Evolutionary conservation across 306 rosid species (phyloP), one percentile per base, ranked within the genome.

Genomic region (Castanospermum australe): DNA sequence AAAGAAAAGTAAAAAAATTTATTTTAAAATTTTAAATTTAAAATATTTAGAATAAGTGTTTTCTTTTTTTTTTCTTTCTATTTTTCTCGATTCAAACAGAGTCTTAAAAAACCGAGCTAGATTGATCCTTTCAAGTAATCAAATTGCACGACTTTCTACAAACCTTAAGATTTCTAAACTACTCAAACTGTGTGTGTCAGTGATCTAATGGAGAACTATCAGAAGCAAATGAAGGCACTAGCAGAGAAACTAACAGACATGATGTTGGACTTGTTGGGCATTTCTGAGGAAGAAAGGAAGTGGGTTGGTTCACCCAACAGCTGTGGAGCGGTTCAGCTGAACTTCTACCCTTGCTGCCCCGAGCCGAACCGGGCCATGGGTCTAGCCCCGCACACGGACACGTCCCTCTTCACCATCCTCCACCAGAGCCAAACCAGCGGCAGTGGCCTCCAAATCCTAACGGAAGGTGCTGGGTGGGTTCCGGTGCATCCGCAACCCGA

Each of bases 341-440:
- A 94, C 48, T 90, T 81, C 22, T 94, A 92, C 83, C 97, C 97
- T 0, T 21, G 75, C 5, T 92, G 97, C 42, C 97, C 97, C 0
- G 93, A 92, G 0, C 97, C 97, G 0, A 73, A 75, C 33, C 83
- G 88, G 15, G 93, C 90, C 61, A 84, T 92, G 89, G 97, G 97
- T 8, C 52, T 94, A 8, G 97, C 90, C 25, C 88, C 91, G 0
- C 98, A 92, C 75, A 94, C 94, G 0, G 98, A 94, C 91, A 89
- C 98, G 0, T 90, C 88, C 14, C 77, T 90, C 2, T 4, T 94
- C 20, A 94, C 98, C 10, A 50, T 92, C 67, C 76, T 94, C 62
- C 90, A 90, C 71, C 97, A 88, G 56, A 84, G 78, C 33, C 77
- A 86, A 60, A 82, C 73, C 25, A 76, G 6, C 30, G 93, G 97